phyloP scores from a whole-genome alignment of 78 protist species.

The Carpediemonas membranifera region DNA sequence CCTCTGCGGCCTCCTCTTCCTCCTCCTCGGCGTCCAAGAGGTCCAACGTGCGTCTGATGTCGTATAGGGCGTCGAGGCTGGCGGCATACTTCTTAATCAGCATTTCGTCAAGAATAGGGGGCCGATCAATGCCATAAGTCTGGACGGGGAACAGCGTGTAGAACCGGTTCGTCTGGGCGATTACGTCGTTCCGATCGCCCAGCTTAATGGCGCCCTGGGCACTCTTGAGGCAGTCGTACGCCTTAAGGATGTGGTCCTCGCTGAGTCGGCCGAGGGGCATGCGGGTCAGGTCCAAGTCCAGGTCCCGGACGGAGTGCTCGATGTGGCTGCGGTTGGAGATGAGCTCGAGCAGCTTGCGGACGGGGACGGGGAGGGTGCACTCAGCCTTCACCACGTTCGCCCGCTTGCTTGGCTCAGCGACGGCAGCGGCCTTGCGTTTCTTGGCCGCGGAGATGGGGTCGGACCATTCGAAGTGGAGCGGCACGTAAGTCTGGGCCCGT shows the following conservation, averaged over 20 bases:
- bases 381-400: neutral
- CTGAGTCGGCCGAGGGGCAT: neutral
- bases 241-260: conserved; percentile 10
- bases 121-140: too few relatives aligned
- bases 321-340: neutral
- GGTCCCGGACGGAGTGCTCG: neutral
- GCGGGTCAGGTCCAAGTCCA: neutral
- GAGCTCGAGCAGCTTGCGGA: neutral
- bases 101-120: too few relatives aligned
- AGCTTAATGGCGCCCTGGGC: neutral
- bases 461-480: too few relatives aligned
- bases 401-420: too few relatives aligned
- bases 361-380: neutral
- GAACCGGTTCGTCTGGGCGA: conserved; percentile 15
- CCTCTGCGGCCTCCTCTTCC: too few relatives aligned
- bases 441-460: too few relatives aligned
- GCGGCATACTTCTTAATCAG: too few relatives aligned
- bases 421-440: too few relatives aligned
- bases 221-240: conserved; percentile 5
- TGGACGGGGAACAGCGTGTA: conserved; percentile 37
- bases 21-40: too few relatives aligned
- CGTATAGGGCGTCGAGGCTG: conserved; percentile 2
- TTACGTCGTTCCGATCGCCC: neutral
- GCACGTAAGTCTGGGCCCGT: too few relatives aligned
- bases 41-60: neutral